These are phyloP conservation scores for Wickerhamiella azyma DNA, from an alignment of 805 yeast genomes.

Conservation along the genomic window DNA sequence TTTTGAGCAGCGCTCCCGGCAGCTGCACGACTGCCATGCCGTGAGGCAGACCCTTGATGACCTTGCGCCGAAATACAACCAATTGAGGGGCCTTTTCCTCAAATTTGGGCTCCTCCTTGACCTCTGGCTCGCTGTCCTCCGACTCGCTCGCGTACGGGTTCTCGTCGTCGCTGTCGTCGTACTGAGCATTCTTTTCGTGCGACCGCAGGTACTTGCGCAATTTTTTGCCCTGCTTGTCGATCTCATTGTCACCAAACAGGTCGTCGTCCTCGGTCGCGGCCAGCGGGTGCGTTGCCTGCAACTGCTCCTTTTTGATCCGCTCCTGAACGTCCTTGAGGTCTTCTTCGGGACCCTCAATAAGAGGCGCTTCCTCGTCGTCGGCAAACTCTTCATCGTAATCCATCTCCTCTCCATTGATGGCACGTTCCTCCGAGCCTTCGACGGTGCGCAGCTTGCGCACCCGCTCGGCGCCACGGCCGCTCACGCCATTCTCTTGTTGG, in stretches of 20 bases:
- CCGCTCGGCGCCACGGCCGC: slow-evolving; percentile 9
- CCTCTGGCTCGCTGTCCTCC: slow-evolving; percentile 33
- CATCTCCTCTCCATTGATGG: slow-evolving; percentile 68
- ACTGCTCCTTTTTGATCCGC: slow-evolving; percentile 27
- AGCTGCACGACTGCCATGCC: slow-evolving; percentile 55
- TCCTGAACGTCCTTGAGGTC: slow-evolving; percentile 81
- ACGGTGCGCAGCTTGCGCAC: slow-evolving; percentile 19
- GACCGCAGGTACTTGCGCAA: slow-evolving; percentile 71
- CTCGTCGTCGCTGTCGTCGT: slow-evolving; percentile 72
- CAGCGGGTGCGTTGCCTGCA: slow-evolving; percentile 48
- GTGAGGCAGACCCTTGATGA: slow-evolving; percentile 32
- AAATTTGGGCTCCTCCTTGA: slow-evolving; percentile 27
- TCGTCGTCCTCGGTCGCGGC: slow-evolving; percentile 49
- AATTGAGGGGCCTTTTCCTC: slow-evolving; percentile 21
- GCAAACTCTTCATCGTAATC: slow-evolving; percentile 96
- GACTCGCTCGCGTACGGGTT: slow-evolving; percentile 65
- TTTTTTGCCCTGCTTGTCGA: slow-evolving; percentile 83
- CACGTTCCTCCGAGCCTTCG: slow-evolving; percentile 30
- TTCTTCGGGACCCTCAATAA: slow-evolving; percentile 89
- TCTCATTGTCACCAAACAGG: slow-evolving; percentile 53
- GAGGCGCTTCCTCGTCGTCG: slow-evolving; percentile 98
- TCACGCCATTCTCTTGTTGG: slow-evolving; percentile 28
- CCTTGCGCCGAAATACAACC: slow-evolving; percentile 22
- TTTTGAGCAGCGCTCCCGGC: slow-evolving; percentile 41
- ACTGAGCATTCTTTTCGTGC: slow-evolving; percentile 73